phyloP scores from a whole-genome alignment of 1,139 yeast genomes.

The Kluyveromyces sp. region DNA sequence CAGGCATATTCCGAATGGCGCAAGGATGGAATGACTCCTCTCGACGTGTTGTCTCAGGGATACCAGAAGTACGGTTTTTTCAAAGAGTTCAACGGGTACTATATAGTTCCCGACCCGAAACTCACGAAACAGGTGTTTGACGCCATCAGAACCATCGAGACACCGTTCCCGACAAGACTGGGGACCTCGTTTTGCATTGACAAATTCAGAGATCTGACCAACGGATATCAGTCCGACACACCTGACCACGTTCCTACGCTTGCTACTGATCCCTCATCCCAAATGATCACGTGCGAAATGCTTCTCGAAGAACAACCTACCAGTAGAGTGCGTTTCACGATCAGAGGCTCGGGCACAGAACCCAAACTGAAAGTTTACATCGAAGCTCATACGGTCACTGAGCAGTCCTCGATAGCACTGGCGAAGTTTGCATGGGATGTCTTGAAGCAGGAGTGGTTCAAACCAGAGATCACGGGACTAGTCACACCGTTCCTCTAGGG shows the following conservation, averaged over 20 bases:
- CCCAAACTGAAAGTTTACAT: constrained; percentile 90
- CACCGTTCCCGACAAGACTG: constrained; percentile 31
- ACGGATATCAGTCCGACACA: constrained; percentile 72
- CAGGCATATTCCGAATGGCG: constrained; percentile 51
- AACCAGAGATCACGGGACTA: constrained; percentile 40
- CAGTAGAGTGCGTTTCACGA: constrained; percentile 58
- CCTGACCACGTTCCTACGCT: constrained; percentile 49
- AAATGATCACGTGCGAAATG: constrained; percentile 68
- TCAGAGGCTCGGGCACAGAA: constrained; percentile 94
- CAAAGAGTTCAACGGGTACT: constrained; percentile 84
- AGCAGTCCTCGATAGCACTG: constrained; percentile 40
- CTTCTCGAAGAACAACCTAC: constrained; percentile 10
- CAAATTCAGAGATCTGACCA: constrained; percentile 78
- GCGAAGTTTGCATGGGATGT: constrained; percentile 67
- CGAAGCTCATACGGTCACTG: constrained; percentile 56
- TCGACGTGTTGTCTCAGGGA: constrained; percentile 50
- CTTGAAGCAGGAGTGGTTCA: constrained; percentile 52
- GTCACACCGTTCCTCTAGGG: constrained; percentile 14
- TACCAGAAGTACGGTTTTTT: constrained; percentile 67
- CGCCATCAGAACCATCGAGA: constrained; percentile 35
- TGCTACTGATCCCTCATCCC: constrained; percentile 66
- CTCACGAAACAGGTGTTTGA: constrained; percentile 49
- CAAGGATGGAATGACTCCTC: constrained; percentile 32
- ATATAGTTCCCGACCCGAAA: constrained; percentile 50
- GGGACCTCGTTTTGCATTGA: constrained; percentile 41